A percentile compares a stretch with the other conserved stretches of the same genome.
These are phyloP conservation scores for Diversispora epigaea DNA, from an alignment of 192 early-diverging fungal genomes.

Conservation along the genomic window DNA sequence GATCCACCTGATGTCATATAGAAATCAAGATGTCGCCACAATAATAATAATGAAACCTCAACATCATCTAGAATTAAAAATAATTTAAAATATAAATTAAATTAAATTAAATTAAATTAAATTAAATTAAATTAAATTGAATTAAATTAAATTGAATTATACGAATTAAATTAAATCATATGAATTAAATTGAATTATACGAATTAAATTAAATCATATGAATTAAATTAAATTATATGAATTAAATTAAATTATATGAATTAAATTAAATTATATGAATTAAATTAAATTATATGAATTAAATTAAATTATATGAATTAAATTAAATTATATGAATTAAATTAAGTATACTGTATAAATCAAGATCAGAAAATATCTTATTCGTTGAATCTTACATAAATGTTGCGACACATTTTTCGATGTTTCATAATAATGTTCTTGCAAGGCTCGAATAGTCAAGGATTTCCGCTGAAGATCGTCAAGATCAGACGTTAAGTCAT, in stretches of 20 bases:
- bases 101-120: not conserved
- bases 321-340: not conserved
- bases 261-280: not conserved
- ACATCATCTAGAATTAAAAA: constrained; percentile 40
- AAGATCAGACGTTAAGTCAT: not conserved
- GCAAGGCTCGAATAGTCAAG: constrained; percentile 6
- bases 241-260: not conserved
- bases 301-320: too few species aligned
- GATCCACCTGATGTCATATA: constrained; percentile 37
- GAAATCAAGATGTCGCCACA: constrained; percentile 74
- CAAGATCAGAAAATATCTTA: too few species aligned
- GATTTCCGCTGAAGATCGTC: constrained; percentile 7
- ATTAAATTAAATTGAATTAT: too few species aligned
- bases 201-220: not conserved
- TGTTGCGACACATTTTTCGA: not conserved
- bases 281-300: not conserved
- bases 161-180: not conserved
- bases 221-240: not conserved
- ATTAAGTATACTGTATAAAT: too few species aligned
- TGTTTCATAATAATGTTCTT: not conserved
- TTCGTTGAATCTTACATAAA: constrained; percentile 10
- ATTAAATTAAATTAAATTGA: too few species aligned
- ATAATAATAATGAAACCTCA: constrained; percentile 61
- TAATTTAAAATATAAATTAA: not conserved
- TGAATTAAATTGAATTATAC: not conserved